A percentile compares a stretch with the other conserved stretches of the same genome.
phyloP scores from a whole-genome alignment of 2,329 filamentous ascomycete genomes.

The Amphichorda felina region DNA sequence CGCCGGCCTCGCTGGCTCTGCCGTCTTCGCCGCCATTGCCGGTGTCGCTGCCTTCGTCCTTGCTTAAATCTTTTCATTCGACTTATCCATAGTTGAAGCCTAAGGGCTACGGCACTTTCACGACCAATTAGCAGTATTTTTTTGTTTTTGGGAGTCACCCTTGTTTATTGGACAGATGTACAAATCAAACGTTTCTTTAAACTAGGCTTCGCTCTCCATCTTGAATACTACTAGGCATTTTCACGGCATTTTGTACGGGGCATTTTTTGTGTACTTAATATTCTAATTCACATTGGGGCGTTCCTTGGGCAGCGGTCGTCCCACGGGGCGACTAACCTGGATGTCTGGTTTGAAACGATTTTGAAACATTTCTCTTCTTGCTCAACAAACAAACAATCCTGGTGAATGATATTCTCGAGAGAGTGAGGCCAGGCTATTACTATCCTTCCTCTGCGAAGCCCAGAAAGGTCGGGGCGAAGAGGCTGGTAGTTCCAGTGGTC shows the following conservation, averaged over 20 bases:
- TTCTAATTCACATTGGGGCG: slow-evolving; percentile 1
- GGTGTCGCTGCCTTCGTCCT: slow-evolving; percentile 42
- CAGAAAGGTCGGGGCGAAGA: no score
- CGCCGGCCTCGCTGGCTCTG: slow-evolving; percentile 39
- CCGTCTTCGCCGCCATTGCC: slow-evolving; percentile 40
- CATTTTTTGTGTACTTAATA: background rate
- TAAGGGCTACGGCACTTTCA: slow-evolving; percentile 4
- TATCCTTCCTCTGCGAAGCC: no score
- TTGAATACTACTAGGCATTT: background rate
- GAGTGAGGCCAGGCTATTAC: no score
- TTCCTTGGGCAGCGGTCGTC: background rate
- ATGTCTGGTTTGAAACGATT: background rate
- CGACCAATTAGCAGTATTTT: slow-evolving; percentile 3
- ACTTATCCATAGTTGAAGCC: slow-evolving; percentile 4
- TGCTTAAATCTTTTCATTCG: slow-evolving; percentile 28
- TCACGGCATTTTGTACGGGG: background rate
- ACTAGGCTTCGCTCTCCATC: no score
- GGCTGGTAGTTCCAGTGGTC: no score
- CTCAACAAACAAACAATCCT: no score
- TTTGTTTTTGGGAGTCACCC: background rate
- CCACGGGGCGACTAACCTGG: background rate
- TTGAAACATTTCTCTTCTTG: background rate
- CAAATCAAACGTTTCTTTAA: background rate
- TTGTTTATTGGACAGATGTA: background rate
- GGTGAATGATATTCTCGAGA: no score